Evolutionary conservation across 345 rosid species (phyloP), one percentile per base, ranked within the genome.

Genomic region (Viola odorata): DNA sequence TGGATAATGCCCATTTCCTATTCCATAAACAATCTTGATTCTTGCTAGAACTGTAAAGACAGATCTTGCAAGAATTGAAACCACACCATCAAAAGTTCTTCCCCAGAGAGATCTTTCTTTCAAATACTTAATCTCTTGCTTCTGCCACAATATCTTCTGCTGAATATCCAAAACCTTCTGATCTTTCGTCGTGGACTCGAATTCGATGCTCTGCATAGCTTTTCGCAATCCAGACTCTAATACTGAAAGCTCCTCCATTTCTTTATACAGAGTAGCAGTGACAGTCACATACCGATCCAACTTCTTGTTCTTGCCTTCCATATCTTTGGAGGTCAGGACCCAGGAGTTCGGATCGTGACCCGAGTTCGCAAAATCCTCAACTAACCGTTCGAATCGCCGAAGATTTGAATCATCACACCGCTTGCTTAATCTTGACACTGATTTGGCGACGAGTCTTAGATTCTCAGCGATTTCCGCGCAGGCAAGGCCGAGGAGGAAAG

Each of bases 71-170:
- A 95, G 86, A 51, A 85, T 73, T n/a, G 75, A 60, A 47, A 81
- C 81, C 7, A 76, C 84, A 0, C 75, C 69, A 66, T 91, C 98
- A 65, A 85, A 95, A 81, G 85, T 85, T 73, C 85, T 83, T 67
- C 63, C 81, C 97, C 99, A 95, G 0, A 91, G 60, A 47, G 99
- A 91, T 81, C 87, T 81, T 23, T 86, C 98, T 75, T 81, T 85
- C 0, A 95, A 52, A 71, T 71, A 78, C 85, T 86, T 95, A 0
- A 91, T 87, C 51, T 85, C 95, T 66, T 91, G 96, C 70, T 73
- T 79, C 57, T 85, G 91, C 77, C 85, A 75, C 64, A 66, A 65
- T 14, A 85, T 72, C 71, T 82, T 89, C 47, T 85, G 88, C 38
- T 78, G 91, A 9, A 92, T 82, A 77, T 85, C 95, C 17, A 78